Evolutionary conservation across 805 yeast species (phyloP), one percentile per base, ranked within the genome.

Genomic region (Starmerella vaccinii): DNA sequence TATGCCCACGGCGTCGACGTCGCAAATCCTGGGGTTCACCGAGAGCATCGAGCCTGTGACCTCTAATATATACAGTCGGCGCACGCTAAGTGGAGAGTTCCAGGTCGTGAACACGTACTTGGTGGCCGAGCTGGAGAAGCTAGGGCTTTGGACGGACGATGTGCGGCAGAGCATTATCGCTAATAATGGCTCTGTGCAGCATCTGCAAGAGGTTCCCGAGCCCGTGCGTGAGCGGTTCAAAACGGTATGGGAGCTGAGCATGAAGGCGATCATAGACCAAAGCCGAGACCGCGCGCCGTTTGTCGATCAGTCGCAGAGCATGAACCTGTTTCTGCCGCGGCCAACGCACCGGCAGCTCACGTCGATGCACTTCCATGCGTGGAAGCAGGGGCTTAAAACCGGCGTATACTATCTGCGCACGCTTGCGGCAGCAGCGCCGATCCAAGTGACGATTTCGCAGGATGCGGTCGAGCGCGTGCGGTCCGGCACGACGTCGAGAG

Each of bases 1-100:
- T 47, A 89, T 89, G 97, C 97, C 97, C 37, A 89, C 97, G 15
- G 97, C 97, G 1, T 85, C 96, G 0, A 89, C 97, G 1, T 88
- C 97, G 1, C 96, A 88, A 68, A 88, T 89, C 39, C 71, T 89
- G 49, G 97, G 97, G 16, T 86, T 76, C 71, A 86, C 80, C 54
- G 97, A 89, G 69, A 88, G 96, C 66, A 85, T 89, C 63, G 97
- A 90, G 65, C 97, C 97, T 6, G 76, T 80, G 60, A 87, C 97
- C 2, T 85, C 95, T 9, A 89, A 89, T 67, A 78, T 89, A 58
- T 89, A 86, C 66, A 76, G 84, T 24, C 78, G 97, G 57, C 77
- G 97, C 61, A 95, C 87, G 2, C 70, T 85, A 12, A 81, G 95
- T 18, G 97, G 97, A 35, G 97, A 89, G 63, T 86, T 79, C 69